A percentile compares a stretch with the other conserved stretches of the same genome.
These are phyloP conservation scores for Debaryomyces tyrocola DNA, from an alignment of 805 yeast genomes.

Conservation along the genomic window DNA sequence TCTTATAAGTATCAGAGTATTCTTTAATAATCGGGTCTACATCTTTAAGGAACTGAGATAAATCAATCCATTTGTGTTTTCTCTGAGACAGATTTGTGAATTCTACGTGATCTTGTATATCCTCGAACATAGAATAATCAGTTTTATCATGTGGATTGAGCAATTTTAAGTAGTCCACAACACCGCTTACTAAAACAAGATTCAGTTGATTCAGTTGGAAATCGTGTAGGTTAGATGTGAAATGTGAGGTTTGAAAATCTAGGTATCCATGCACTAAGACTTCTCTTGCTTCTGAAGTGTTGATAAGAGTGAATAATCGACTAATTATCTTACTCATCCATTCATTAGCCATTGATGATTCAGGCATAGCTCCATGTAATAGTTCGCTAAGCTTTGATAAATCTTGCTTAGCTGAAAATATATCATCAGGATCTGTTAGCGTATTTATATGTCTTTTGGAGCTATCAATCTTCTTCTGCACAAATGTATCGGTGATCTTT, in stretches of 20 bases:
- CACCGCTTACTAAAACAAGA: constrained; percentile 58
- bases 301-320: constrained; percentile 41
- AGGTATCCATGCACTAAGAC: constrained; percentile 55
- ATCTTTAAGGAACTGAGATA: constrained; percentile 18
- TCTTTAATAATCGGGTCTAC: constrained; percentile 12
- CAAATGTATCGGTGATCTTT: constrained; percentile 5
- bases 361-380: neutral
- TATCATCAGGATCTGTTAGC: neutral
- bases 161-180: constrained; percentile 52
- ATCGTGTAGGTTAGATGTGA: neutral
- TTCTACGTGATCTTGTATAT: constrained; percentile 19
- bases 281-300: constrained; percentile 60
- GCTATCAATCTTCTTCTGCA: constrained; percentile 2
- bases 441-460: constrained; percentile 1
- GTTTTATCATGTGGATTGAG: constrained; percentile 8
- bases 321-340: constrained; percentile 44
- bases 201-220: constrained; percentile 16
- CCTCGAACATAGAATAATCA: constrained; percentile 22
- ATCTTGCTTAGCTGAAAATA: neutral
- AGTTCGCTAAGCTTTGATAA: neutral
- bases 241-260: constrained; percentile 16
- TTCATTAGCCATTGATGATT: constrained; percentile 22
- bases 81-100: constrained; percentile 12
- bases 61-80: constrained; percentile 25
- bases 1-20: constrained; percentile 10